These are phyloP conservation scores for Rhodofomes roseus DNA, from an alignment of 1,284 basidiomycete species.

Conservation along the genomic window DNA sequence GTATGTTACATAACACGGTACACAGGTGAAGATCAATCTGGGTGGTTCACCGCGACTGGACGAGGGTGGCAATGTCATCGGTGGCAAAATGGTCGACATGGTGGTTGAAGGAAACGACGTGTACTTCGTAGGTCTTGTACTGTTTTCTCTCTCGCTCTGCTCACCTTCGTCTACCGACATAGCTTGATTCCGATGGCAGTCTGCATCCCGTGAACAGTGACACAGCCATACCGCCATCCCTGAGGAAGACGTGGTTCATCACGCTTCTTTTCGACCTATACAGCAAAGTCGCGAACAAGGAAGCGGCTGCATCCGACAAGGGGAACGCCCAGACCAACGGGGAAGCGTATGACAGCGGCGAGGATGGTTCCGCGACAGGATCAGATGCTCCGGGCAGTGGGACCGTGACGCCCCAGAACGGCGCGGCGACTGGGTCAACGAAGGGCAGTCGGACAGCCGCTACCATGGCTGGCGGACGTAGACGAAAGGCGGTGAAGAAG, in stretches of 20 bases:
- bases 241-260: slow-evolving; percentile 51
- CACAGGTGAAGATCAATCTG: slow-evolving; percentile 66
- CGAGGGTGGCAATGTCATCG: slow-evolving; percentile 48
- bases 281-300: slow-evolving; percentile 29
- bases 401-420: slow-evolving; percentile 32
- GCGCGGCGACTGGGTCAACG: slow-evolving; percentile 10
- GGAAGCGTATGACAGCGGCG: slow-evolving; percentile 25
- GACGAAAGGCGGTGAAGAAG: slow-evolving; percentile 49
- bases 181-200: slow-evolving; percentile 44
- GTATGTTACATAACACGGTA: neutral
- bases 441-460: slow-evolving; percentile 31
- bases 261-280: slow-evolving; percentile 34
- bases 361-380: slow-evolving; percentile 34
- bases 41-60: slow-evolving; percentile 50
- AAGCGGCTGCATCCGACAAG: slow-evolving; percentile 16
- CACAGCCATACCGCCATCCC: slow-evolving; percentile 42
- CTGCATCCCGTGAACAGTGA: slow-evolving; percentile 49
- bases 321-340: slow-evolving; percentile 9
- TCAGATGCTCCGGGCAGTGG: slow-evolving; percentile 37
- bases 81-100: slow-evolving; percentile 63
- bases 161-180: neutral
- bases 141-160: neutral
- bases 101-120: slow-evolving; percentile 71
- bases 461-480: slow-evolving; percentile 53
- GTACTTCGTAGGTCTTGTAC: slow-evolving; percentile 56